phyloP scores from a whole-genome alignment of 2,329 filamentous ascomycete genomes.

The Stachybotrys chartarum region DNA sequence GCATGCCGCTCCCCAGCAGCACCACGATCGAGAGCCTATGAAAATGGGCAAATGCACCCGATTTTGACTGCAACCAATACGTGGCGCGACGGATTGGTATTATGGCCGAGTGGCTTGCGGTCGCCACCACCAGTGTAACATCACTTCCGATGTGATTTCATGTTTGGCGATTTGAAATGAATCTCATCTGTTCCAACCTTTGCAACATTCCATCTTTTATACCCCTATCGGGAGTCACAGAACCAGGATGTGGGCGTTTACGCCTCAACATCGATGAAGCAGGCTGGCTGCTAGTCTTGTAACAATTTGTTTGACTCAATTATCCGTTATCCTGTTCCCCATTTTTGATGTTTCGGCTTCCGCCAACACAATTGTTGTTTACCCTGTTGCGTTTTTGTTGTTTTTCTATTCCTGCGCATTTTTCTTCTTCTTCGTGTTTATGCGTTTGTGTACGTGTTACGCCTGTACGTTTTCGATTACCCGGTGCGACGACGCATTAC shows the following conservation, averaged over 20 bases:
- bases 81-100: neutral
- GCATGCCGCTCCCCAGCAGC: conserved; percentile 52
- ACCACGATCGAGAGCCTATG: conserved; percentile 47
- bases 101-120: neutral
- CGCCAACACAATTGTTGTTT: too few species aligned
- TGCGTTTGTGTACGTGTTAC: too few species aligned
- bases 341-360: too few species aligned
- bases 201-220: conserved; percentile 3
- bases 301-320: conserved; percentile 1
- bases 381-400: neutral
- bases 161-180: neutral
- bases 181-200: neutral
- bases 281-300: conserved; percentile 14
- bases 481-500: too few species aligned
- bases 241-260: neutral
- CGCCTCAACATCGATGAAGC: neutral
- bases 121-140: neutral
- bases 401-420: neutral
- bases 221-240: neutral
- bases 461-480: too few species aligned
- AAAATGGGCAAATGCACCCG: conserved; percentile 6
- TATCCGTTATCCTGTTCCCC: too few species aligned
- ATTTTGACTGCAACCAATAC: neutral
- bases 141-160: neutral
- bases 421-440: too few species aligned